Base-by-base conservation (phyloP, 305 asterid genomes). In the Solanum aculeatissimum region DNA sequence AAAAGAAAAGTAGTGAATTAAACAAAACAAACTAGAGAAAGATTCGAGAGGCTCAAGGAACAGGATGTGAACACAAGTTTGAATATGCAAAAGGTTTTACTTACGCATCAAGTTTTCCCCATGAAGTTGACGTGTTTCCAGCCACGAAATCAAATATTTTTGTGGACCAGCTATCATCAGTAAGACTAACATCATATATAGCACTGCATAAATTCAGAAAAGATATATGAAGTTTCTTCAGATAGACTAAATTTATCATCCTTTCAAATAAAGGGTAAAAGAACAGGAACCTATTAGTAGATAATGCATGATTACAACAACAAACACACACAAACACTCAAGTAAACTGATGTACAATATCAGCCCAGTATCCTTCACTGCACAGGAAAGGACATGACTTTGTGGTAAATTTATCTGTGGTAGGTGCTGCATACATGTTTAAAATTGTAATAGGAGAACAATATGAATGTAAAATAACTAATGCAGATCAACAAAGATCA, bases 81-180 rank as follows among this genome's bases (percentile, higher is more conserved):
- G 23, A 78, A 13, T 68, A 66, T 60, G 23, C 82, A 85, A 83
- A 77, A 23, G 38, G 53, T 47, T 70, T 27, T 23, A 66, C 93
- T 86, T 86, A 93, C 97, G 85, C 62, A 60, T 92, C 92, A 84
- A 94, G 84, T 82, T 84, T 89, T 86, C 91, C 94, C 95, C 98
- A 94, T 19, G 91, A 89, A 74, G 18, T 85, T 18, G 95, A 94
- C 32, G 92, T 92, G 86, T 94, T 94, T 84, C 95, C 98, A 78
- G 88, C 66, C 57, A 90, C 84, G 62, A 90, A 72, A 77, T 90
- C 91, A 83, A 94, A 94, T 43, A 93, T 60, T 77, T 92, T 92
- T 58, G 84, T 40, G 29, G 91, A 89, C 95, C 95, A 93, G 42
- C 77, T 87, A 87, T 93, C 91, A 77, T 93, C 98, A 7, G 84